Base-by-base conservation (phyloP, 1,284 basidiomycete species). In the Moesziomyces sp. region DNA sequence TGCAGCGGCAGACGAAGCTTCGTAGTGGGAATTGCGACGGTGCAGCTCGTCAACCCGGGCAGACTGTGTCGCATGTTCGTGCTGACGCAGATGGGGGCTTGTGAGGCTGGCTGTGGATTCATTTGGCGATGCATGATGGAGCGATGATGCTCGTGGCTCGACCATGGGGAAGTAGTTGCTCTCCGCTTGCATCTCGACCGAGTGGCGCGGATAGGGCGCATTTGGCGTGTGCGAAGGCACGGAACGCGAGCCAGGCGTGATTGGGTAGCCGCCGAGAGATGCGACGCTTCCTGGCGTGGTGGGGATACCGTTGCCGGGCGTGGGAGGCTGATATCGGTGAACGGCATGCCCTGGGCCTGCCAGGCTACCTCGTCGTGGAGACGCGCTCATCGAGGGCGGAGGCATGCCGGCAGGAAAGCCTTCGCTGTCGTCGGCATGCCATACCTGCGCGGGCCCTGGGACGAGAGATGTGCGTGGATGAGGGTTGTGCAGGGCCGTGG, bases 91-190 rank as follows among this genome's bases (percentile, higher is more conserved):
- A 40, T 53, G 58, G 3, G 65, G 58, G 30, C 65, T 68, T 3
- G 55, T 68, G 44, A 58, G 28, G 52, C 63, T 66, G 49, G 52
- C 35, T 4, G 59, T 49, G 38, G 52, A 48, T 14, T 59, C 63
- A 16, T 53, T 46, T 21, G 21, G 43, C 14, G 28, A 54, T 2
- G 51, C 43, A 19, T 54, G 54, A 19, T 54, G 54, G 58, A 30
- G 40, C 19, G 24, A 35, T 10, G 47, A 35, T 30, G 45, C 45
- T 28, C 44, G 26, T 1, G 45, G 48, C 9, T 55, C 53, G 48
- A 67, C 38, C 21, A 50, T 59, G 3, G 69, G 69, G 28, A 72
- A 72, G 50, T 72, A 72, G 24, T 72, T 67, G 52, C 55, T 63
- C 45, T 66, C 69, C 34, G 59, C 59, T 24, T 57, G 54, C 10